Conservation (phyloP, 23 red algal species). For the Chondrus crispus region DNA sequence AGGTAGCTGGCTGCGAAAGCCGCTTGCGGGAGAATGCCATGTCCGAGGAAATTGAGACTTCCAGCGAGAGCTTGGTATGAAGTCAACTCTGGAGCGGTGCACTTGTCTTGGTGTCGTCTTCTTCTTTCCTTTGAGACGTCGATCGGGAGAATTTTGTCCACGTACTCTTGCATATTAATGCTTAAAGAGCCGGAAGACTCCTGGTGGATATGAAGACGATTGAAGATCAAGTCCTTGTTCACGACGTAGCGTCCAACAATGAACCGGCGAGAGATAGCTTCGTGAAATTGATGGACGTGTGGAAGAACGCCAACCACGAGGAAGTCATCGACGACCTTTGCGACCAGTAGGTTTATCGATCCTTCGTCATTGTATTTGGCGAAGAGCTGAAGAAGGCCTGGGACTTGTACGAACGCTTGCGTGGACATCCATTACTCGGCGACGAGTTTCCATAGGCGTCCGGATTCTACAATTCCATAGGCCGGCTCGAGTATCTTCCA, state of each 20-base stretch:
- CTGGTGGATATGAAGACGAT: slow-evolving; percentile 7
- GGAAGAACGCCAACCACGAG: neutral
- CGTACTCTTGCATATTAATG: slow-evolving; percentile 13
- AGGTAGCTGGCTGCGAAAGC: slow-evolving; percentile 41
- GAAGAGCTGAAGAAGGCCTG: neutral
- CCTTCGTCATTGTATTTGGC: neutral
- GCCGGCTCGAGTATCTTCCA: neutral
- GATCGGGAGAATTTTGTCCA: neutral
- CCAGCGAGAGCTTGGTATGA: neutral
- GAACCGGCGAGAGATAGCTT: neutral
- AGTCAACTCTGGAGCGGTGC: neutral
- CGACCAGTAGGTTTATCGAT: neutral
- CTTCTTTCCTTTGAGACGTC: neutral
- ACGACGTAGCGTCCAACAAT: neutral
- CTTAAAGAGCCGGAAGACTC: neutral
- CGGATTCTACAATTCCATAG: neutral
- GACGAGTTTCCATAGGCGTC: neutral
- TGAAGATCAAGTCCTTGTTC: neutral
- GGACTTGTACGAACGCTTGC: neutral
- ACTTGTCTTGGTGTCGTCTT: neutral
- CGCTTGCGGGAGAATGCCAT: slow-evolving; percentile 26
- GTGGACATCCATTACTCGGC: neutral
- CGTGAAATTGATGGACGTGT: neutral
- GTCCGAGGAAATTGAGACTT: neutral
- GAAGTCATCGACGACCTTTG: slow-evolving; percentile 39